These are phyloP conservation scores for Aphanomyces euteiches DNA, from an alignment of 352 stramenopile genomes.

Conservation along the genomic window DNA sequence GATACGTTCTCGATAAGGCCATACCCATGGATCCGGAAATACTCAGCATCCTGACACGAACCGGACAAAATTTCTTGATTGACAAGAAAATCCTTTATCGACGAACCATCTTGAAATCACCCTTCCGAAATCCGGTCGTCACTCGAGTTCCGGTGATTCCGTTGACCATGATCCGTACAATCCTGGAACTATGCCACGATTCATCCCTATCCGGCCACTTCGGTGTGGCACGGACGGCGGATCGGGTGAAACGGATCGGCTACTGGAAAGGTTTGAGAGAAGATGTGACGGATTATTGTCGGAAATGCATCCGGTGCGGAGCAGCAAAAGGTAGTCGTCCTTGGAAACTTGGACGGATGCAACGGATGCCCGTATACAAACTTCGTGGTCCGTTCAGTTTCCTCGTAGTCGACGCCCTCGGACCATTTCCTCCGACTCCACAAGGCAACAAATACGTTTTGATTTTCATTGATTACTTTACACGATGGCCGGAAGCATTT, in stretches of 20 bases:
- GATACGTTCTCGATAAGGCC: neutral
- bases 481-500: neutral
- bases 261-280: neutral
- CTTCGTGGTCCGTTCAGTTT: neutral
- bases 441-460: neutral
- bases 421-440: neutral
- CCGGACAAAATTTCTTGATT: neutral
- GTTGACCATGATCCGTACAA: neutral
- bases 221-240: neutral
- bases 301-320: neutral
- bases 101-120: neutral
- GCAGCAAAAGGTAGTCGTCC: neutral
- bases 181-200: neutral
- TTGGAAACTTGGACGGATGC: neutral
- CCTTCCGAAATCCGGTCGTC: neutral
- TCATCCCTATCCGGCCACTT: conserved; percentile 1
- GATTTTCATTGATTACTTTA: neutral
- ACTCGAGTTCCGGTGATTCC: neutral
- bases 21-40: neutral
- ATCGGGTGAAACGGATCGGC: neutral
- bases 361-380: neutral
- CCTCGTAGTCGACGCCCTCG: neutral
- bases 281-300: neutral
- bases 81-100: neutral
- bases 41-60: neutral